Conservation (phyloP, 78 protist genomes). For the Isochrysis galbana region DNA sequence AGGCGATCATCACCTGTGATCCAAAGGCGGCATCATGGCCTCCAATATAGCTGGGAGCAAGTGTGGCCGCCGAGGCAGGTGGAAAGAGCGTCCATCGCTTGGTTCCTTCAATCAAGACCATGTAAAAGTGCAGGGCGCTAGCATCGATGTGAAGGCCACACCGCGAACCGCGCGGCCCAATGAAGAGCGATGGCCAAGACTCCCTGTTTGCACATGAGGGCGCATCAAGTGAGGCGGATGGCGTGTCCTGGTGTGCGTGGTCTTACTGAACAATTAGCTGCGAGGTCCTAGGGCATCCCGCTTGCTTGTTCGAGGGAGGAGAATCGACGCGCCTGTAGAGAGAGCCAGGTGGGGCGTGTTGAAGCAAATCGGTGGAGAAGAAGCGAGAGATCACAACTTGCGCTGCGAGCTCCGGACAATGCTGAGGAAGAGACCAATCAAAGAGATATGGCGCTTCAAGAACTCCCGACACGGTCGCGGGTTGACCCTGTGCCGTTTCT, state of each 20-base stretch:
- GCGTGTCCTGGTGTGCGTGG: too few species aligned
- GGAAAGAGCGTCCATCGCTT: slow-evolving; percentile 17
- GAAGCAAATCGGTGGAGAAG: neutral
- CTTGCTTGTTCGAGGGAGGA: too few species aligned
- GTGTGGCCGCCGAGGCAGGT: neutral
- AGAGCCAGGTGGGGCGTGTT: neutral
- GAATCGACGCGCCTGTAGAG: too few species aligned
- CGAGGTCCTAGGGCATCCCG: too few species aligned
- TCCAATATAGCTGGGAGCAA: neutral
- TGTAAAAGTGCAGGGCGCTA: neutral
- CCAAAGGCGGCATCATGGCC: neutral
- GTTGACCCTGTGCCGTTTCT: too few species aligned
- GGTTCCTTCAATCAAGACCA: neutral
- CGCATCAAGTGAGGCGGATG: too few species aligned
- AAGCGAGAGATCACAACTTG: neutral
- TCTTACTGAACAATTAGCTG: too few species aligned
- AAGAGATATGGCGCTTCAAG: neutral
- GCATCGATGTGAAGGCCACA: slow-evolving; percentile 29
- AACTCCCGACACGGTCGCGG: too few species aligned
- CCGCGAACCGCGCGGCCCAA: slow-evolving; percentile 11
- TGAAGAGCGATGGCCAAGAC: slow-evolving; percentile 35
- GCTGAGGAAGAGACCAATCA: neutral
- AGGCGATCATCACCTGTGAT: too few species aligned
- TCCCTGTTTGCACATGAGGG: too few species aligned
- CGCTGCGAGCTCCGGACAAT: neutral